A percentile compares a stretch with the other conserved stretches of the same genome.
These are phyloP conservation scores for Fusarium drepaniforme DNA, from an alignment of 2,329 filamentous ascomycete species.

Conservation along the genomic window DNA sequence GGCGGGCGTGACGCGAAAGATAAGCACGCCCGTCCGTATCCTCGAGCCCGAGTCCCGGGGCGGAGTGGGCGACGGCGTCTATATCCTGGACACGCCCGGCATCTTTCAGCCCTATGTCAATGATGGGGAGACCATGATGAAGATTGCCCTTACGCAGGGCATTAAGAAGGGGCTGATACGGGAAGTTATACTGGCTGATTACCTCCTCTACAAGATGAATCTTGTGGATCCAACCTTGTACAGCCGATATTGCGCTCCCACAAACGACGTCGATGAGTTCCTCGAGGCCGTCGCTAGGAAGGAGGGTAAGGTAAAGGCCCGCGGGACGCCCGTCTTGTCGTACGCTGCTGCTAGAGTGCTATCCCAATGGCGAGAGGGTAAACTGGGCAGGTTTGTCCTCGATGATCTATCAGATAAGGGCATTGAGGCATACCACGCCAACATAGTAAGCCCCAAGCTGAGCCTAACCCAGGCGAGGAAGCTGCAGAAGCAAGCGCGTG, in stretches of 20 bases:
- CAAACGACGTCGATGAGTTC: conserved; percentile 84
- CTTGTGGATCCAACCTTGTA: conserved; percentile 73
- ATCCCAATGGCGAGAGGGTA: conserved; percentile 83
- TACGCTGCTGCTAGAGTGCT: conserved; percentile 84
- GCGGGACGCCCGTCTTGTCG: conserved; percentile 77
- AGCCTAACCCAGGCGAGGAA: conserved; percentile 79
- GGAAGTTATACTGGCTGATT: conserved; percentile 85
- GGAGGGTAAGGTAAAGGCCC: conserved; percentile 81
- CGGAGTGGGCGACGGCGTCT: conserved; percentile 72
- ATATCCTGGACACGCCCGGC: conserved; percentile 91
- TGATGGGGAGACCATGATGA: conserved; percentile 90
- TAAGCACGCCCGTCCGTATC: conserved; percentile 87
- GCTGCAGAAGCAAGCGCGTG: conserved; percentile 70
- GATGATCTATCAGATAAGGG: conserved; percentile 78
- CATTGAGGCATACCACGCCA: conserved; percentile 62
- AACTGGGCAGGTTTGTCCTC: conserved; percentile 81
- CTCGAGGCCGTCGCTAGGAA: conserved; percentile 77
- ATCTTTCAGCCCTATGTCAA: conserved; percentile 95
- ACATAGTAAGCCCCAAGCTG: conserved; percentile 59
- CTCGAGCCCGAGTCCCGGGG: conserved; percentile 56
- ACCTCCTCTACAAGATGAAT: conserved; percentile 89
- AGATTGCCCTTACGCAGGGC: conserved; percentile 89
- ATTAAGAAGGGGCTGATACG: conserved; percentile 91
- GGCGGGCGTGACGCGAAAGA: conserved; percentile 89
- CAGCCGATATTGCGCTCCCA: conserved; percentile 73